Evolutionary conservation across 306 rosid genomes (phyloP).

Genomic region (Vachellia collinsii): DNA sequence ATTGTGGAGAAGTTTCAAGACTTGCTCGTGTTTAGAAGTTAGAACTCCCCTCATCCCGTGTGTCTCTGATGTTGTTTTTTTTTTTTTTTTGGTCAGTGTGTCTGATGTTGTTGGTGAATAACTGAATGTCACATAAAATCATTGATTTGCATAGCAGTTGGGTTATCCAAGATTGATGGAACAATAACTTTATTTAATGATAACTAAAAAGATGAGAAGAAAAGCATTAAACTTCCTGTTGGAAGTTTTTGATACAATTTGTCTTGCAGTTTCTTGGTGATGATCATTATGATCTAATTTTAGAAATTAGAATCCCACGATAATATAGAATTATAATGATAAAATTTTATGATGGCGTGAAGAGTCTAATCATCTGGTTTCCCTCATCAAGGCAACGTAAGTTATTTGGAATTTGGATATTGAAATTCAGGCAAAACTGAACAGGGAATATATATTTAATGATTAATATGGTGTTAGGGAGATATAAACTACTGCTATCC

Average conservation of each 20-base stretch:
- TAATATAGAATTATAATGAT: neutral
- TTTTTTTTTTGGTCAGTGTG: no score
- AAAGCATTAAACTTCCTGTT: neutral
- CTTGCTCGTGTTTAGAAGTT: slow-evolving; percentile 1
- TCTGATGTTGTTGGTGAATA: neutral
- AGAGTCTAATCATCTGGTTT: neutral
- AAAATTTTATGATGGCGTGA: neutral
- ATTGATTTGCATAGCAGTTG: neutral
- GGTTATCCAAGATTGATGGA: neutral
- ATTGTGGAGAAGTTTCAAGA: neutral
- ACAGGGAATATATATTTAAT: neutral
- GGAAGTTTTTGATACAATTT: neutral
- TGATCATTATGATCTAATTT: neutral
- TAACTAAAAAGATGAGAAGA: neutral
- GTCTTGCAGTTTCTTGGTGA: neutral
- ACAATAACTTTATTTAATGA: neutral
- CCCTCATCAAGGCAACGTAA: neutral
- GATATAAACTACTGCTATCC: neutral
- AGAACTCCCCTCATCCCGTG: neutral
- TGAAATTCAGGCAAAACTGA: neutral
- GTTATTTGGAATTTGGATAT: neutral
- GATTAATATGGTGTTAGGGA: neutral
- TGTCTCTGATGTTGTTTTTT: neutral
- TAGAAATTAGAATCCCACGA: neutral
- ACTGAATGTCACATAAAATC: neutral